These are phyloP conservation scores for Aspergillus sp. DNA, from an alignment of 2,329 filamentous ascomycete species.

Conservation along the genomic window DNA sequence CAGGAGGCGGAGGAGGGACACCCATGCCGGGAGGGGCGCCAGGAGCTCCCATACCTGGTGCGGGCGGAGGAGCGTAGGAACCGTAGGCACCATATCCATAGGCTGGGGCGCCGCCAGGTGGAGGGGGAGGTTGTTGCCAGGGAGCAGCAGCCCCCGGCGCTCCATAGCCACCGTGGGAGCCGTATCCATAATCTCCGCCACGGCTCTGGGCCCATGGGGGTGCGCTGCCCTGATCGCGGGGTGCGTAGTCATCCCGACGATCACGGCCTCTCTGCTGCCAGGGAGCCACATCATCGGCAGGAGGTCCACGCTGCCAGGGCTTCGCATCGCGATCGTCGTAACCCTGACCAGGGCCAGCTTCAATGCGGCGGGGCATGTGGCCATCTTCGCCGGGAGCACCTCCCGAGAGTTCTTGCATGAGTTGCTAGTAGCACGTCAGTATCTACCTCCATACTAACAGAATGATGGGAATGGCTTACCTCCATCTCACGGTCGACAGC, in stretches of 20 bases:
- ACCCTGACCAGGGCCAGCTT: slow-evolving; percentile 69
- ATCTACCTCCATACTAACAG: slow-evolving; percentile 2
- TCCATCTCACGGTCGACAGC: slow-evolving; percentile 93
- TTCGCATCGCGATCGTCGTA: slow-evolving; percentile 59
- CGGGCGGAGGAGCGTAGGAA: slow-evolving; percentile 42
- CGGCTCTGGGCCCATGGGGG: slow-evolving; percentile 42
- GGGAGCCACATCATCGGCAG: slow-evolving; percentile 73
- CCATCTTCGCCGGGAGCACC: slow-evolving; percentile 59
- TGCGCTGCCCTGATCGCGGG: slow-evolving; percentile 36
- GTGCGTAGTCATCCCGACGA: slow-evolving; percentile 51
- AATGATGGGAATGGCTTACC: slow-evolving; percentile 52
- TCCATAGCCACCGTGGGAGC: slow-evolving; percentile 36
- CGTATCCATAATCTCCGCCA: slow-evolving; percentile 45
- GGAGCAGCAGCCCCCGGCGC: slow-evolving; percentile 53
- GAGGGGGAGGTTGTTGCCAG: slow-evolving; percentile 58
- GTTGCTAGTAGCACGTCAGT: slow-evolving; percentile 64
- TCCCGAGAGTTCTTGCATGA: slow-evolving; percentile 95
- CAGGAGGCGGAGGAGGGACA: slow-evolving; percentile 46
- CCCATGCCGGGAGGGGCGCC: slow-evolving; percentile 50
- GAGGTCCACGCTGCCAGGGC: slow-evolving; percentile 84
- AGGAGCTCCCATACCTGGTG: slow-evolving; percentile 51
- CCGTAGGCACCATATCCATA: slow-evolving; percentile 59
- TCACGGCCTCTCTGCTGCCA: slow-evolving; percentile 65
- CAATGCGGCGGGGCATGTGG: slow-evolving; percentile 74
- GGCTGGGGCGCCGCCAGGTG: slow-evolving; percentile 43